These are phyloP conservation scores for Zasmidium cellare DNA, from an alignment of 2,329 filamentous ascomycete genomes.

Conservation along the genomic window DNA sequence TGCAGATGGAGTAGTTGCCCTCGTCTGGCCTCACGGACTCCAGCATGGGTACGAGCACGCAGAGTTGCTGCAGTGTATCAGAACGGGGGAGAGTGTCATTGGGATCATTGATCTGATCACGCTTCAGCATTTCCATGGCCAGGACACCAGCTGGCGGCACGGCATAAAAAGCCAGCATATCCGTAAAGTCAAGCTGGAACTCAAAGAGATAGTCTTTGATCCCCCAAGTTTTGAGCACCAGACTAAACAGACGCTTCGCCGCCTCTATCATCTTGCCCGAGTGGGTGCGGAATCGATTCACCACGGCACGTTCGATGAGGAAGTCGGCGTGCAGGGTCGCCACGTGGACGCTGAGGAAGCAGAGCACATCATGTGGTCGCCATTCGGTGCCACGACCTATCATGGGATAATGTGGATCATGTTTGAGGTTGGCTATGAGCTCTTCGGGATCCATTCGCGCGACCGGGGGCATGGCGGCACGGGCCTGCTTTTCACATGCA, in stretches of 20 bases:
- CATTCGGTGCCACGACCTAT: slow-evolving; percentile 12
- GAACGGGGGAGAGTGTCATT: slow-evolving; percentile 17
- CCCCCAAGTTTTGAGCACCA: slow-evolving; percentile 13
- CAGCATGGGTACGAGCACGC: slow-evolving; percentile 16
- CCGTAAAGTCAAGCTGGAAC: slow-evolving; percentile 18
- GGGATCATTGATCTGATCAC: slow-evolving; percentile 12
- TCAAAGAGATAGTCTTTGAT: slow-evolving; percentile 18
- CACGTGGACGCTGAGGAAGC: slow-evolving; percentile 13
- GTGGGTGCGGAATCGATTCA: slow-evolving; percentile 15
- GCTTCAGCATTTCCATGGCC: slow-evolving; percentile 21
- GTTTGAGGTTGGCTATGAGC: slow-evolving; percentile 14
- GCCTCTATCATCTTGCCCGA: slow-evolving; percentile 12
- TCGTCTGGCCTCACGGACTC: slow-evolving; percentile 18
- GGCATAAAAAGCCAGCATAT: slow-evolving; percentile 19
- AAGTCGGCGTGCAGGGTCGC: slow-evolving; percentile 15
- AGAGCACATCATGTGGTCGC: slow-evolving; percentile 17
- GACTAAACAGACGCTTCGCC: slow-evolving; percentile 13
- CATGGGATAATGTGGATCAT: slow-evolving; percentile 11
- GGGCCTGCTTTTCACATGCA: slow-evolving; percentile 11
- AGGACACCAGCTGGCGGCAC: slow-evolving; percentile 21
- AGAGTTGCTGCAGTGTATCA: slow-evolving; percentile 21
- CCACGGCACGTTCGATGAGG: slow-evolving; percentile 20
- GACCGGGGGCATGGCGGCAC: slow-evolving; percentile 13
- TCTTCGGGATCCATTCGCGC: slow-evolving; percentile 14
- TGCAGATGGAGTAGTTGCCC: slow-evolving; percentile 20